Evolutionary conservation across 2,329 filamentous ascomycete genomes (phyloP).

Genomic region (Hawksworthiomyces lignivorus): DNA sequence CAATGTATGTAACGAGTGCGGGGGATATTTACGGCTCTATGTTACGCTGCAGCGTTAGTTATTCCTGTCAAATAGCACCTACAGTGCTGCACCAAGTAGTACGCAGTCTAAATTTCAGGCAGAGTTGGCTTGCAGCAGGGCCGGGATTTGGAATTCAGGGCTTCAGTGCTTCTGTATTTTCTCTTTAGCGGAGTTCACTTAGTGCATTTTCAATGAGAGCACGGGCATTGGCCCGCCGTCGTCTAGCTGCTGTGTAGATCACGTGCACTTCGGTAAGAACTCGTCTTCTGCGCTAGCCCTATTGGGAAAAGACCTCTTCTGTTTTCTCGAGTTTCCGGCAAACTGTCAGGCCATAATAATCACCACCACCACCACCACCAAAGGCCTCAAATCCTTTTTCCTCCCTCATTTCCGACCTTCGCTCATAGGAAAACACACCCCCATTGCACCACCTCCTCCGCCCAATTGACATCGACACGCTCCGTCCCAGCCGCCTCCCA

Average conservation of each 20-base stretch:
- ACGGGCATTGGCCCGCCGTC: conserved; percentile 8
- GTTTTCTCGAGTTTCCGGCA: conserved; percentile 14
- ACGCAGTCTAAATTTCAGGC: too few relatives aligned
- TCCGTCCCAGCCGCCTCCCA: conserved; percentile 13
- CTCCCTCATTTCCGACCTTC: conserved; percentile 6
- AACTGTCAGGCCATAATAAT: conserved; percentile 18
- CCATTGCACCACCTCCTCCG: conserved; percentile 4
- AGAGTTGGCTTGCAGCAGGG: too few relatives aligned
- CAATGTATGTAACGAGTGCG: too few relatives aligned
- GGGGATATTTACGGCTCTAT: too few relatives aligned
- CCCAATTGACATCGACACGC: conserved; percentile 19
- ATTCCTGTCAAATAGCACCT: too few relatives aligned
- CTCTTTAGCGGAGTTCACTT: neutral
- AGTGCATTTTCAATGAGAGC: conserved; percentile 7
- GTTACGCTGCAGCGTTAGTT: too few relatives aligned
- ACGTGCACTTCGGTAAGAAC: conserved; percentile 4
- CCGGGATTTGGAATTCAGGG: too few relatives aligned
- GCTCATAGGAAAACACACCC: too few relatives aligned
- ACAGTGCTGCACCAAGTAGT: too few relatives aligned
- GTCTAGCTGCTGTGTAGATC: neutral
- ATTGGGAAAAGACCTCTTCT: conserved; percentile 12
- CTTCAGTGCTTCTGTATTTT: too few relatives aligned
- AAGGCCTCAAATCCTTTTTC: conserved; percentile 13
- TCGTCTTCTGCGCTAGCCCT: too few relatives aligned
- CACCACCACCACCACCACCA: too few relatives aligned